phyloP scores from a whole-genome alignment of 345 rosid genomes.

The rapeseed (Brassica napus) region DNA sequence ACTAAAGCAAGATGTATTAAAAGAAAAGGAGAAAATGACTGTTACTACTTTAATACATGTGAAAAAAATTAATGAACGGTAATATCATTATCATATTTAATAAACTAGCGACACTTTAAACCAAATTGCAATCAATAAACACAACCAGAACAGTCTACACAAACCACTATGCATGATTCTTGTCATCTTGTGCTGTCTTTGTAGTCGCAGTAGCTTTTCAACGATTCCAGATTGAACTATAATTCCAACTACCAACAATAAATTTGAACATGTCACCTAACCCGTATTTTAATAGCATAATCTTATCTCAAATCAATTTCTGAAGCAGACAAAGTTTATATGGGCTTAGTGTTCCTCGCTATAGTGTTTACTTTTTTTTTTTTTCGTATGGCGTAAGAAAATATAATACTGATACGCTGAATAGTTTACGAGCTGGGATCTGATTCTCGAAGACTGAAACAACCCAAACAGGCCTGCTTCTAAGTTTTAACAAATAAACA shows the following conservation, averaged over 20 bases:
- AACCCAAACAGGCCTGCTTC: neutral
- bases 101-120: neutral
- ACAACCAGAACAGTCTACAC: neutral
- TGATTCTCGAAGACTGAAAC: neutral
- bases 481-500: neutral
- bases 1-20: neutral
- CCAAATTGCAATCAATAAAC: neutral
- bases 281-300: neutral
- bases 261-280: conserved; percentile 11
- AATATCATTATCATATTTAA: neutral
- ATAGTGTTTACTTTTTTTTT: too few relatives aligned
- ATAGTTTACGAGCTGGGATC: neutral
- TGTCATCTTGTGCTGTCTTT: conserved; percentile 3
- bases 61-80: neutral
- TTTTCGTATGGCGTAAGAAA: neutral
- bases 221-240: neutral
- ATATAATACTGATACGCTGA: neutral
- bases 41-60: neutral
- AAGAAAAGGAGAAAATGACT: neutral
- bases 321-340: neutral
- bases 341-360: conserved; percentile 7
- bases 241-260: neutral
- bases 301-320: neutral
- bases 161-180: neutral
- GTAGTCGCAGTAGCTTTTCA: neutral